Base-by-base conservation (phyloP, 305 asterid genomes). In the Caryopteris hybrid region DNA sequence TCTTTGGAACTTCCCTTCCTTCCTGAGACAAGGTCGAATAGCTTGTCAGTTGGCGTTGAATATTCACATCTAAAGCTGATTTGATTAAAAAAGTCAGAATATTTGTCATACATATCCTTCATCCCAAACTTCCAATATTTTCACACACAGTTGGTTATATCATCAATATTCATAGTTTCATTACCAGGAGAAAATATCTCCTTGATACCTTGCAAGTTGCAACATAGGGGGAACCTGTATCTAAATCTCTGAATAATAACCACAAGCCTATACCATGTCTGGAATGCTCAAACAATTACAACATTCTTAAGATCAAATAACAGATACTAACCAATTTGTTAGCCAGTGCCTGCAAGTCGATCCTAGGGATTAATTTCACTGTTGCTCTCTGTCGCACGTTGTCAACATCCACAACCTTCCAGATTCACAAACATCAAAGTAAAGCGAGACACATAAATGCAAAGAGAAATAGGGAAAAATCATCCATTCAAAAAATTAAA, bases 391-490 rank as follows among this genome's bases (percentile, higher is more conserved):
- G 97, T 60, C 88, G 86, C 74, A 89, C 97, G 71, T 89, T 85
- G 83, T 92, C 96, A 61, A 92, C 96, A 70, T 92, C 96, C n/a
- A 86, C 95, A 72, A 92, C 96, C 98, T 92, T 57, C 43, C 39
- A 77, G 64, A 53, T 42, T 54, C 48, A 48, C 21, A 82, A 50
- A 68, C 16, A 52, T 1, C 17, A 58, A 21, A 38, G 36, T 59
- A 74, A 68, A 66, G 54, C 41, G 54, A 23, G 6, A 61, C 27
- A 62, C n/a, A 43, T 41, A 38, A n/a, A 61, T 41, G 55, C 21
- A 59, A 42, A 65, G 34, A 6, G 20, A 54, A 34, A 39, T 51
- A 21, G n/a, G 21, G 10, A 4, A 34, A 38, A 23, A 41, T 7
- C 36, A 36, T 9, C 11, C 18, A 58, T 58, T 58, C 6, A 58